phyloP scores from a whole-genome alignment of 768 basidiomycete species.

The Agrocybe pediades region DNA sequence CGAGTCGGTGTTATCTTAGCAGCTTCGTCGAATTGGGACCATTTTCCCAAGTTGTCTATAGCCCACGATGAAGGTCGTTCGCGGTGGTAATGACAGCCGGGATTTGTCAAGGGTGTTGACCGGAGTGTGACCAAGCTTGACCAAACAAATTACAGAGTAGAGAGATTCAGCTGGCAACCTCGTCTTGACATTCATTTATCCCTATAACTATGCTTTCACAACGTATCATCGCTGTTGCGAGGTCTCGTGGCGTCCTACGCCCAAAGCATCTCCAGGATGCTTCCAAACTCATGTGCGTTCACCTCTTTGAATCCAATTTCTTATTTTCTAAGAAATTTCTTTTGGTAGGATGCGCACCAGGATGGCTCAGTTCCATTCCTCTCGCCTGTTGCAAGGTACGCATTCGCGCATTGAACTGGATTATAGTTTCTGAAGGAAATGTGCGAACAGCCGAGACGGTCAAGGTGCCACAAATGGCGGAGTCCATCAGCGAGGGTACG shows the following conservation, averaged over 20 bases:
- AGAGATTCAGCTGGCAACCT: conserved; percentile 12
- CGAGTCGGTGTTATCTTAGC: no score
- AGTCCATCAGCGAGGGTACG: conserved; percentile 97
- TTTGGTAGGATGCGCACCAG: conserved; percentile 43
- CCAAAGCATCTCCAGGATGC: conserved; percentile 31
- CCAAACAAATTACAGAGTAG: conserved; percentile 19
- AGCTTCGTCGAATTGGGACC: no score
- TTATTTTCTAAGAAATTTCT: conserved; percentile 47
- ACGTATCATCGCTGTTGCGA: conserved; percentile 66
- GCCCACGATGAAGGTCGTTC: not conserved
- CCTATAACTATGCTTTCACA: conserved; percentile 63
- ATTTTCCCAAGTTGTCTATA: no score
- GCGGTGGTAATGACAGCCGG: not conserved
- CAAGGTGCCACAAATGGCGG: conserved; percentile 97
- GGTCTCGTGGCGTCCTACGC: conserved; percentile 53
- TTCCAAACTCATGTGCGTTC: conserved; percentile 24
- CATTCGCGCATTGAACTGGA: not conserved
- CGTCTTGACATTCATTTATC: not conserved
- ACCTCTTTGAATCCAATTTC: conserved; percentile 8
- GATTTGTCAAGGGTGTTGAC: not conserved
- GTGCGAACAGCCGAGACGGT: conserved; percentile 70
- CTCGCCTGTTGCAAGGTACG: conserved; percentile 69
- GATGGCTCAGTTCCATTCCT: conserved; percentile 69
- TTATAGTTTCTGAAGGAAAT: not conserved
- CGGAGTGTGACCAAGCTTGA: conserved; percentile 3